Percentiles rank a stretch among this genome's conserved stretches.
phyloP scores from a whole-genome alignment of 2,329 filamentous ascomycete genomes.

The Dendrostoma leiphaemia region DNA sequence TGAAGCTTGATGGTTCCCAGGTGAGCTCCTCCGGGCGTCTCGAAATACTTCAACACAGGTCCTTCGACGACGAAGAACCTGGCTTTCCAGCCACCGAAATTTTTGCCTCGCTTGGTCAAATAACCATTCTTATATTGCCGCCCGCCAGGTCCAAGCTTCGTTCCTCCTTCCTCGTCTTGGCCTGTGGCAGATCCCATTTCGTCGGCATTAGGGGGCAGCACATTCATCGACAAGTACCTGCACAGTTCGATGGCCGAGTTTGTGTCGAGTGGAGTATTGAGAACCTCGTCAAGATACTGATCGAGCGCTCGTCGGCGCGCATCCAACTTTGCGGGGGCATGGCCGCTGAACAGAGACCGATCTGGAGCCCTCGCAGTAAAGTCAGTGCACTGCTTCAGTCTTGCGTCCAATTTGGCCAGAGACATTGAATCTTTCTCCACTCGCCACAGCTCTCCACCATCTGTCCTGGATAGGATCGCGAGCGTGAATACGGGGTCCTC shows the following conservation, averaged over 20 bases:
- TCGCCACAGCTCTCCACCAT: constrained; percentile 81
- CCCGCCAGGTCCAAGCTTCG: constrained; percentile 57
- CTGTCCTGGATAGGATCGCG: constrained; percentile 75
- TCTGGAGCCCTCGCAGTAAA: constrained; percentile 81
- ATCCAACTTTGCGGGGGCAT: constrained; percentile 91
- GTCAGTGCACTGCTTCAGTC: constrained; percentile 69
- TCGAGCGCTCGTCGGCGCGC: constrained; percentile 79
- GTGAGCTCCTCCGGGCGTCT: constrained; percentile 85
- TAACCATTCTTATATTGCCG: constrained; percentile 81
- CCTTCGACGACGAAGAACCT: constrained; percentile 62
- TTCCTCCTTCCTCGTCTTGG: constrained; percentile 18
- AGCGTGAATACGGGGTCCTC: constrained; percentile 94
- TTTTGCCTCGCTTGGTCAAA: constrained; percentile 94
- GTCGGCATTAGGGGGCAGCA: constrained; percentile 60
- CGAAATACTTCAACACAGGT: constrained; percentile 79
- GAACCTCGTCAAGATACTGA: constrained; percentile 77
- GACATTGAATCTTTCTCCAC: constrained; percentile 89
- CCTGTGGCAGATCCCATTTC: constrained; percentile 42
- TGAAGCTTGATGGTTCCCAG: constrained; percentile 90
- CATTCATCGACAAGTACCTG: constrained; percentile 74
- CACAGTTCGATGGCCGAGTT: constrained; percentile 77
- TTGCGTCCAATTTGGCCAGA: constrained; percentile 76
- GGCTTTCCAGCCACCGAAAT: constrained; percentile 98
- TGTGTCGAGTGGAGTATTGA: constrained; percentile 80
- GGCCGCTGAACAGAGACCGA: constrained; percentile 80